Evolutionary conservation across 768 basidiomycete species (phyloP).

Genomic region (Tephrocybe sp.): DNA sequence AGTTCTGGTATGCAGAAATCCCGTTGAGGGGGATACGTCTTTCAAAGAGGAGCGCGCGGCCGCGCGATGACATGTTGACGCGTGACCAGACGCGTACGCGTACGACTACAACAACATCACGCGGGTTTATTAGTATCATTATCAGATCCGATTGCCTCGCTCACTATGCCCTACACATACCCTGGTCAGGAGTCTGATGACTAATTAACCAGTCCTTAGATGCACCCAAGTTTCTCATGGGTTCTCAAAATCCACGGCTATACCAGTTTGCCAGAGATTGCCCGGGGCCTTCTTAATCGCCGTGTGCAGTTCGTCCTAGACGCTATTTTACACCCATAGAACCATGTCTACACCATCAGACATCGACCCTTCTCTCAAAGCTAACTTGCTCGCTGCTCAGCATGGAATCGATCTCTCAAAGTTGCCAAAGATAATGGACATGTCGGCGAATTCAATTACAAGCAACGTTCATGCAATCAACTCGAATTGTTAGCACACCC

Average conservation of each 20-base stretch:
- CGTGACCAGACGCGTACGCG: too few relatives aligned
- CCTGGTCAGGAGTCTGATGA: too few relatives aligned
- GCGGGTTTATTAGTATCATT: too few relatives aligned
- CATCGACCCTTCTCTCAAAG: constrained; percentile 23
- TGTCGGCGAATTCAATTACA: constrained; percentile 41
- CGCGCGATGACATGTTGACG: too few relatives aligned
- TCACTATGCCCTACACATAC: too few relatives aligned
- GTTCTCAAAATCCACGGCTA: not conserved
- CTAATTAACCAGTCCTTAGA: not conserved
- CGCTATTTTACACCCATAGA: not conserved
- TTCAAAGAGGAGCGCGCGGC: too few relatives aligned
- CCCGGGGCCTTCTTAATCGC: not conserved
- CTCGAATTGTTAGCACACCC: constrained; percentile 4
- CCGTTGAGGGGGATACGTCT: too few relatives aligned
- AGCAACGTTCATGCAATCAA: constrained; percentile 27
- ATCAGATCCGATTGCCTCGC: too few relatives aligned
- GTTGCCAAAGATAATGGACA: constrained; percentile 37
- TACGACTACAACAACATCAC: too few relatives aligned
- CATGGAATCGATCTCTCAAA: constrained; percentile 40
- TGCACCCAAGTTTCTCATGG: not conserved
- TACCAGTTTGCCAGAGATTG: too few relatives aligned
- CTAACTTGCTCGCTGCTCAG: constrained; percentile 28
- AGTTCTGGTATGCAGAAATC: too few relatives aligned
- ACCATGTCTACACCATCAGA: constrained; percentile 1
- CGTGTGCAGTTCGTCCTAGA: not conserved